Evolutionary conservation across 768 basidiomycete genomes (phyloP).

Genomic region (Serendipita vermifera): DNA sequence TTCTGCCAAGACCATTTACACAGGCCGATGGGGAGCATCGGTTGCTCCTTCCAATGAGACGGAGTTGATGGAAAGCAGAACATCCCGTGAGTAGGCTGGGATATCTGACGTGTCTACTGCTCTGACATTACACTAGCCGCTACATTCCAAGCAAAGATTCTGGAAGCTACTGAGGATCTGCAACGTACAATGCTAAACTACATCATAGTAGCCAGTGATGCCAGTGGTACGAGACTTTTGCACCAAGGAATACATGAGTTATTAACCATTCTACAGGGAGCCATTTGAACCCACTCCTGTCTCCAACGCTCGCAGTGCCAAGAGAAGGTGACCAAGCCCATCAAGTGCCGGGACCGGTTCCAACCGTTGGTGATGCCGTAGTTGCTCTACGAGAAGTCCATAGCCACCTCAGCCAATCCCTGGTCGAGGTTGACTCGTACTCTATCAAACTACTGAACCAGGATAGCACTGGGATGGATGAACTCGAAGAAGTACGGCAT

Average conservation of each 20-base stretch:
- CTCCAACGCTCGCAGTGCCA: conserved; percentile 47
- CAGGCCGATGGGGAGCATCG: conserved; percentile 41
- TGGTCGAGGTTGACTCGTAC: conserved; percentile 56
- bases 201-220: conserved; percentile 57
- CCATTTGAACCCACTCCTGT: conserved; percentile 56
- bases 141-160: conserved; percentile 15
- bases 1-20: conserved; percentile 55
- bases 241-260: too few relatives aligned
- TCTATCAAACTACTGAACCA: conserved; percentile 57
- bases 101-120: conserved; percentile 33
- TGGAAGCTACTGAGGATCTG: conserved; percentile 42
- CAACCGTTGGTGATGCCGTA: conserved; percentile 61
- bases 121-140: not conserved
- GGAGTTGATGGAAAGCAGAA: conserved; percentile 40
- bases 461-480: conserved; percentile 57
- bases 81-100: conserved; percentile 29
- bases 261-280: too few relatives aligned
- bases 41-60: conserved; percentile 53
- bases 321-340: conserved; percentile 44
- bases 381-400: conserved; percentile 52
- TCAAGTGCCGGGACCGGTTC: conserved; percentile 45
- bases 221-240: conserved; percentile 49
- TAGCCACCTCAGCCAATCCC: conserved; percentile 42
- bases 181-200: conserved; percentile 53
- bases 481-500: conserved; percentile 50